Base-by-base conservation (phyloP, 805 yeast genomes). In the Kockiozyma suomiensis region DNA sequence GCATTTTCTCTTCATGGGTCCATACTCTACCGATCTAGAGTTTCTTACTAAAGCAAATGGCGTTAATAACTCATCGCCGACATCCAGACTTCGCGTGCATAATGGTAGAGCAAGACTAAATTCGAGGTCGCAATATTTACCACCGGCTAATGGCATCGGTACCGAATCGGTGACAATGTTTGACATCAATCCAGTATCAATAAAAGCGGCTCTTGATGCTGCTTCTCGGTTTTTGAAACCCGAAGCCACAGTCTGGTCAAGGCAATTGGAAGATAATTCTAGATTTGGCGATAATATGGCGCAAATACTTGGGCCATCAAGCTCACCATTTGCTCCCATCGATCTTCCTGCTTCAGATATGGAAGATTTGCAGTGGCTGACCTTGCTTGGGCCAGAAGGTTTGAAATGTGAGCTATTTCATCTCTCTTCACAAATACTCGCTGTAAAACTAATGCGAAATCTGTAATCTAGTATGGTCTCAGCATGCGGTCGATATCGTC, bases 91-190 rank as follows among this genome's bases (percentile, higher is more conserved):
- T 3, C 47, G 28, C 19, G 28, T 62, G 6, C 64, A 59, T 35
- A 65, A 62, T 32, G 66, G 54, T n/a, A 43, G 66, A 6, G 59
- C 66, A 5, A 25, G 59, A 35, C 50, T 62, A 40, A 62, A 62
- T 19, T 65, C 63, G 30, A 32, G 54, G 4, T 13, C 47, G n/a
- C 56, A 32, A 32, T 21, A 15, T n/a, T 40, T 50, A 8, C 54
- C 50, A 1, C 57, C 56, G 8, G 46, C 48, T 15, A 19, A 7
- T 7, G 42, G 52, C 30, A 6, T 13, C 13, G 53, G 32, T 2
- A 26, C 47, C 21, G 63, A 61, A 32, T 45, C 59, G 2, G 26
- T 59, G 15, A 33, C 60, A 3, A 50, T 61, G 56, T 56, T 47
- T 41, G 61, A 59, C 12, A 50, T 62, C 12, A 45, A 59, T n/a